These are phyloP conservation scores for Ehretia macrophylla DNA, from an alignment of 257 asterid species.

Conservation along the genomic window DNA sequence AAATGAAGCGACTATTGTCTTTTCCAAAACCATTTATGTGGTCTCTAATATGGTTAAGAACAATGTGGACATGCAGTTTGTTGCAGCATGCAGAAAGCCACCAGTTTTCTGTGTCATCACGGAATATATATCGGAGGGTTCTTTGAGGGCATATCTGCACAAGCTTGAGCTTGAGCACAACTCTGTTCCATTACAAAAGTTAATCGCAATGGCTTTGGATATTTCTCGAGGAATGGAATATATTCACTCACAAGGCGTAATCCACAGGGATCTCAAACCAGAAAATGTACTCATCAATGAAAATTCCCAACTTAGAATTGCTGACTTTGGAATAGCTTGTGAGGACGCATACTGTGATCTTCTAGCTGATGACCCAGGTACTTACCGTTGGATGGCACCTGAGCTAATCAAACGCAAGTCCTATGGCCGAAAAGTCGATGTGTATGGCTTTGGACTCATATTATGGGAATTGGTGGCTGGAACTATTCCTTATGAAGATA, in stretches of 20 bases:
- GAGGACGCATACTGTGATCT: slow-evolving; percentile 59
- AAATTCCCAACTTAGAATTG: slow-evolving; percentile 78
- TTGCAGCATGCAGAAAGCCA: slow-evolving; percentile 73
- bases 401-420: slow-evolving; percentile 76
- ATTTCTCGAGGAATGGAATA: slow-evolving; percentile 82
- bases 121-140: slow-evolving; percentile 86
- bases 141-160: slow-evolving; percentile 71
- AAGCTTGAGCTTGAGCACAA: slow-evolving; percentile 74
- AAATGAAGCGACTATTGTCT: neutral
- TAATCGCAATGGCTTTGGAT: slow-evolving; percentile 66
- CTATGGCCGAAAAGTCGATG: slow-evolving; percentile 74
- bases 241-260: slow-evolving; percentile 80
- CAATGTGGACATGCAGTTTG: slow-evolving; percentile 37
- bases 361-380: slow-evolving; percentile 62
- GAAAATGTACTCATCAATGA: slow-evolving; percentile 74
- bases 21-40: neutral
- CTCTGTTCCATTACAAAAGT: slow-evolving; percentile 56
- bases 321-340: slow-evolving; percentile 87
- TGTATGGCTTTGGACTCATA: slow-evolving; percentile 81
- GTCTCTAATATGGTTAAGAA: neutral
- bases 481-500: slow-evolving; percentile 67
- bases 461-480: slow-evolving; percentile 81
- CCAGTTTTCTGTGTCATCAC: slow-evolving; percentile 73
- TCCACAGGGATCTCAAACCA: slow-evolving; percentile 88
- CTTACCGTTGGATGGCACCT: slow-evolving; percentile 97